Evolutionary conservation across 2,329 filamentous ascomycete species (phyloP).

Genomic region (Sarocladium brachiariae): DNA sequence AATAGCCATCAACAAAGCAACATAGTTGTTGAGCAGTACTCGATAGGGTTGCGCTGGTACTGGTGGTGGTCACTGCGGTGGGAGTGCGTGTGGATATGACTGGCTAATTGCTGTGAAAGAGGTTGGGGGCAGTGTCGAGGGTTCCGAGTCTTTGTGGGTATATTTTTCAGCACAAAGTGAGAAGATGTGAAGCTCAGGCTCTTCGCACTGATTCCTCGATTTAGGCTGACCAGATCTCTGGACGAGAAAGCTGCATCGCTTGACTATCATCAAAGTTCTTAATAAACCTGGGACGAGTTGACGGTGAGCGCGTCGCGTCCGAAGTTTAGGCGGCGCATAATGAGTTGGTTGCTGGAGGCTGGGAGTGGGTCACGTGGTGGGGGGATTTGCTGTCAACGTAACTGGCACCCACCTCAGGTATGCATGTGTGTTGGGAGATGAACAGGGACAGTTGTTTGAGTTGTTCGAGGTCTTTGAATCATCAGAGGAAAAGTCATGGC

Average conservation of each 20-base stretch:
- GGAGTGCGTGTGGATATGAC: neutral
- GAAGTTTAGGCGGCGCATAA: conserved; percentile 14
- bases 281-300: neutral
- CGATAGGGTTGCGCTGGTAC: neutral
- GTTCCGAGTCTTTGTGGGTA: neutral
- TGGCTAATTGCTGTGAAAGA: neutral
- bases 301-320: conserved; percentile 12
- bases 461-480: no score
- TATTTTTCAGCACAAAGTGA: no score
- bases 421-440: no score
- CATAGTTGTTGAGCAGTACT: neutral
- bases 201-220: no score
- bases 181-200: no score
- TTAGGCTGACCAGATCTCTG: neutral
- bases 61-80: conserved; percentile 5
- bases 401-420: no score
- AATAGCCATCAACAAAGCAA: neutral
- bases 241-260: neutral
- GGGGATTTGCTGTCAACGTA: no score
- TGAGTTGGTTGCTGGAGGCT: conserved; percentile 1
- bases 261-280: neutral
- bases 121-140: neutral
- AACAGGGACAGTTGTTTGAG: no score
- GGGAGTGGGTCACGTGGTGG: conserved; percentile 5
- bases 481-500: no score